phyloP scores from a whole-genome alignment of 306 rosid species.

The Trifolium pratense region DNA sequence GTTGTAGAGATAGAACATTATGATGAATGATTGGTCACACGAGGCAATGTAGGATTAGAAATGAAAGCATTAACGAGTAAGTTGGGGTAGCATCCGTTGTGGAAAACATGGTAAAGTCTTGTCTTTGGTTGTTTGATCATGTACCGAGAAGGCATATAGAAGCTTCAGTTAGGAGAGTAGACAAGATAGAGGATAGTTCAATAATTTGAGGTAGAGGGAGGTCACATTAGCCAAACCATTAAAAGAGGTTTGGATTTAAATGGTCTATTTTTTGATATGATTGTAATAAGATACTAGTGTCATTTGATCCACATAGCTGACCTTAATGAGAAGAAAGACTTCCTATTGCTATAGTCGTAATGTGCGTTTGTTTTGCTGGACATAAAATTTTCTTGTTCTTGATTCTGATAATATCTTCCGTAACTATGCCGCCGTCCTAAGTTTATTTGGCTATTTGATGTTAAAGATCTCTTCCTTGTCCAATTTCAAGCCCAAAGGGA shows the following conservation, averaged over 20 bases:
- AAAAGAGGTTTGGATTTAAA: slow-evolving; percentile 6
- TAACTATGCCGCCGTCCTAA: neutral
- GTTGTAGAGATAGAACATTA: neutral
- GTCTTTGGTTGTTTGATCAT: neutral
- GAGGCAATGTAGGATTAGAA: neutral
- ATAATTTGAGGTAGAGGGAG: neutral
- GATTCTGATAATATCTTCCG: neutral
- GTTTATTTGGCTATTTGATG: neutral
- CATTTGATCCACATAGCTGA: neutral
- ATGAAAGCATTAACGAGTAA: neutral
- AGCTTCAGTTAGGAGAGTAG: neutral
- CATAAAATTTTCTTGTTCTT: neutral
- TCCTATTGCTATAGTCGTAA: neutral
- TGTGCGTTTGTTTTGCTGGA: neutral
- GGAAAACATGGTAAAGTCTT: neutral
- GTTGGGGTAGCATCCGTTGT: neutral
- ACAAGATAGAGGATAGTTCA: neutral
- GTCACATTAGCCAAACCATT: neutral
- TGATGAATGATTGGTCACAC: neutral
- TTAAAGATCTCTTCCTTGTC: slow-evolving; percentile 4
- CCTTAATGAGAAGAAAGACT: neutral
- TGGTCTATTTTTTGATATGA: neutral
- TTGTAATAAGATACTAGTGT: neutral
- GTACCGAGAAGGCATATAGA: too few relatives aligned
- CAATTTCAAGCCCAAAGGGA: neutral